A percentile compares a stretch with the other conserved stretches of the same genome.
Conservation (phyloP, 768 basidiomycete species). For the Pleurotus tuber-regium region DNA sequence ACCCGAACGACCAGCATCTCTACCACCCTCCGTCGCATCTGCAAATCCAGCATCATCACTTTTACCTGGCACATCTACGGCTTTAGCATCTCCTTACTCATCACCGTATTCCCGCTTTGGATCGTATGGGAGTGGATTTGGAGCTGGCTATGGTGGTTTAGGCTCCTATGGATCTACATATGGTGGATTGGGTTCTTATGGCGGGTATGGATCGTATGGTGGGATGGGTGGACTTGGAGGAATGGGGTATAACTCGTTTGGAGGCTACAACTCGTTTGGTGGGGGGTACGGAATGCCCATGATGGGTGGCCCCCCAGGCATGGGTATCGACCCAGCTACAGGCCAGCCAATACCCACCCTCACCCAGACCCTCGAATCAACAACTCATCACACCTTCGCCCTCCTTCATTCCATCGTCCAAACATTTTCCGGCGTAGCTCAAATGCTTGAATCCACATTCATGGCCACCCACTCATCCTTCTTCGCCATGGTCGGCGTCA, state of each 20-base stretch:
- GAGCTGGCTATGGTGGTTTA: conserved; percentile 21
- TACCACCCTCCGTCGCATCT: conserved; percentile 34
- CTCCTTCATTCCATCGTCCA: conserved; percentile 94
- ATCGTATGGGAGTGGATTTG: conserved; percentile 30
- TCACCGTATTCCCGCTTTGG: conserved; percentile 44
- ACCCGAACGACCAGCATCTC: conserved; percentile 61
- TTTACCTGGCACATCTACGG: conserved; percentile 34
- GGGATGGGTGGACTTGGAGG: conserved; percentile 41
- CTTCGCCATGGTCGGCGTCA: conserved; percentile 94
- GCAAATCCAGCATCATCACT: conserved; percentile 20
- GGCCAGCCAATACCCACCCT: conserved; percentile 59
- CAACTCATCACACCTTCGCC: conserved; percentile 90
- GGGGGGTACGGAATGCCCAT: conserved; percentile 32
- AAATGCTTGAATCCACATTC: conserved; percentile 97
- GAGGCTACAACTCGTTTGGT: conserved; percentile 35
- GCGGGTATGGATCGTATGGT: conserved; percentile 40
- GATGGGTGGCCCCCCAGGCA: conserved; percentile 23
- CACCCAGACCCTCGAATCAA: conserved; percentile 83
- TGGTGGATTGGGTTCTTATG: conserved; percentile 40
- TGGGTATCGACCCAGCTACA: conserved; percentile 13
- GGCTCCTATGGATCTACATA: conserved; percentile 25
- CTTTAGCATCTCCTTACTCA: conserved; percentile 42
- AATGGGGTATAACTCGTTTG: conserved; percentile 22
- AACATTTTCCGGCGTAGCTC: conserved; percentile 91
- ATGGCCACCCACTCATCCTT: conserved; percentile 96